Evolutionary conservation across 2,329 filamentous ascomycete genomes (phyloP).

Genomic region (Stenocarpella maydis): DNA sequence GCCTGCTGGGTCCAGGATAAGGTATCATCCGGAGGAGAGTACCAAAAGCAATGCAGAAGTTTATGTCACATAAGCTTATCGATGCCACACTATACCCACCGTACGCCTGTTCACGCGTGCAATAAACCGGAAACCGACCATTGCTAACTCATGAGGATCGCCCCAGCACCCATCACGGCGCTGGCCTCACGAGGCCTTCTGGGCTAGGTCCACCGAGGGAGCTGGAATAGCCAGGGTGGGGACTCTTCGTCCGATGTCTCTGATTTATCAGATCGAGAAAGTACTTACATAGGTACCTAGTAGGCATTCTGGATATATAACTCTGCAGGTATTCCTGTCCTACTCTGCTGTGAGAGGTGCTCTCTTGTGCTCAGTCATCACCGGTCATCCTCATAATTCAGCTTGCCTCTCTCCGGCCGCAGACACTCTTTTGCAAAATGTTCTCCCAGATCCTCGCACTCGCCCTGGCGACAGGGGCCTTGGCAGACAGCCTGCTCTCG

Average conservation of each 20-base stretch:
- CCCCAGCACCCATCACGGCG: neutral
- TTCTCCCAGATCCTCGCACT: constrained; percentile 8
- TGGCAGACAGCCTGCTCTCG: constrained; percentile 16
- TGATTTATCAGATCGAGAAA: neutral
- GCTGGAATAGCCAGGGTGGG: neutral
- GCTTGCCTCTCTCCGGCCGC: neutral
- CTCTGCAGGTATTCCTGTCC: neutral
- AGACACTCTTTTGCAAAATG: constrained; percentile 12
- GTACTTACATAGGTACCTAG: neutral
- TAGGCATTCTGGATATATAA: neutral
- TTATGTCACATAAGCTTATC: constrained; percentile 25
- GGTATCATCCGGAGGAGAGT: constrained; percentile 12
- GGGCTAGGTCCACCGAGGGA: neutral
- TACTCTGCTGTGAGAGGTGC: neutral
- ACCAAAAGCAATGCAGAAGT: constrained; percentile 12
- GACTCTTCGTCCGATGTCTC: neutral
- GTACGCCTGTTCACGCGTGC: neutral
- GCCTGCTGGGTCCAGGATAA: neutral
- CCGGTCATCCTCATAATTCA: neutral
- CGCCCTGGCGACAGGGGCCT: constrained; percentile 10
- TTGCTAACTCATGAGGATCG: constrained; percentile 11
- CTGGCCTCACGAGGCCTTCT: constrained; percentile 1
- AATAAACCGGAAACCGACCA: constrained; percentile 10
- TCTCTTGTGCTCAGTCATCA: neutral
- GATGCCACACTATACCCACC: neutral